Evolutionary conservation across 345 rosid species (phyloP).

Genomic region (Citrus sp.): DNA sequence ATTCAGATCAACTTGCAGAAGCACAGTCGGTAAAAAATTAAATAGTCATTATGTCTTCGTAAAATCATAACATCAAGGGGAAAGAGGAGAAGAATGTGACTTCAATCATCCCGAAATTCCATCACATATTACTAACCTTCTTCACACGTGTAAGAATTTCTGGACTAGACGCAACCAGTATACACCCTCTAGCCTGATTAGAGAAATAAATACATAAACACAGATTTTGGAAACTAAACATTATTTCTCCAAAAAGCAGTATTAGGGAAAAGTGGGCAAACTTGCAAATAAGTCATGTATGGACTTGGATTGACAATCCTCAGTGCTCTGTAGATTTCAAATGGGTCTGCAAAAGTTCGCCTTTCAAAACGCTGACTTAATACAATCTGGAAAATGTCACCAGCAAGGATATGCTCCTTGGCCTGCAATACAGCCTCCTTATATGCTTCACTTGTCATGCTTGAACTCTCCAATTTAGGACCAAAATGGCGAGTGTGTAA

Average conservation of each 20-base stretch:
- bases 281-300: constrained; percentile 90
- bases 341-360: constrained; percentile 89
- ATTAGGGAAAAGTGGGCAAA: constrained; percentile 19
- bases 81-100: not conserved
- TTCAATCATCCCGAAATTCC: not conserved
- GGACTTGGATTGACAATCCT: constrained; percentile 98
- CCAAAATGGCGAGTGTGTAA: constrained; percentile 65
- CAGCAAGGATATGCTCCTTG: constrained; percentile 83
- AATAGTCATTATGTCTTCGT: not conserved
- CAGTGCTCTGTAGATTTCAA: constrained; percentile 87
- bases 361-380: constrained; percentile 94
- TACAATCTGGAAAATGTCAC: constrained; percentile 95
- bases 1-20: not conserved
- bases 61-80: not conserved
- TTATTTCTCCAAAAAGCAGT: constrained; percentile 11
- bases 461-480: constrained; percentile 68
- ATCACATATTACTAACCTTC: constrained; percentile 41
- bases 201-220: constrained; percentile 1
- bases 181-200: constrained; percentile 84
- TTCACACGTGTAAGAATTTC: constrained; percentile 84
- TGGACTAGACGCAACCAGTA: constrained; percentile 94
- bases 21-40: not conserved
- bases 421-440: constrained; percentile 74
- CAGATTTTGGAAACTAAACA: constrained; percentile 15
- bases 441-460: constrained; percentile 71